These are phyloP conservation scores for Fusarium ambrosium DNA, from an alignment of 2,329 filamentous ascomycete genomes.

Conservation along the genomic window DNA sequence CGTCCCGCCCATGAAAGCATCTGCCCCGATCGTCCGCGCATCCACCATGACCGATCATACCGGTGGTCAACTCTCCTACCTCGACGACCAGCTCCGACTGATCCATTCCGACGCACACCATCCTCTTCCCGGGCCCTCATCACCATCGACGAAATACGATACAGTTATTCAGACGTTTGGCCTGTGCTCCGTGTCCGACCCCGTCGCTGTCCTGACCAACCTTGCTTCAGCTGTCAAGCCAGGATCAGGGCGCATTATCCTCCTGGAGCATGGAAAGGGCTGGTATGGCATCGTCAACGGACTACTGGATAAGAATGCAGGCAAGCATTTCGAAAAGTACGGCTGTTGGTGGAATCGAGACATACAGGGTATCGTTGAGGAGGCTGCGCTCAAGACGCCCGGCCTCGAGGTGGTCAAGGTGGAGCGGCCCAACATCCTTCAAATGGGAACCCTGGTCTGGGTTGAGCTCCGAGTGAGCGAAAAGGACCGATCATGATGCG, in stretches of 20 bases:
- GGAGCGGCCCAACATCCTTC: constrained; percentile 64
- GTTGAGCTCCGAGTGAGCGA: constrained; percentile 65
- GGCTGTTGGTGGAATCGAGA: constrained; percentile 80
- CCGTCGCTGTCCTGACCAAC: constrained; percentile 65
- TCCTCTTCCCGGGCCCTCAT: constrained; percentile 53
- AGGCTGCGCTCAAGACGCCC: constrained; percentile 61
- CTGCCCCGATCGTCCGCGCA: constrained; percentile 50
- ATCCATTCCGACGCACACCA: constrained; percentile 63
- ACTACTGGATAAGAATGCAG: constrained; percentile 68
- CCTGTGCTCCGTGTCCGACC: constrained; percentile 72
- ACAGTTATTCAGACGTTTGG: constrained; percentile 75
- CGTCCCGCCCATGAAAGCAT: constrained; percentile 56
- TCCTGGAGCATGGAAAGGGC: constrained; percentile 74
- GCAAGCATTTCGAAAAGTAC: constrained; percentile 69
- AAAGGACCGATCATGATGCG: constrained; percentile 23
- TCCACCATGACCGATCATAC: constrained; percentile 52
- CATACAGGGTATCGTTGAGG: constrained; percentile 66
- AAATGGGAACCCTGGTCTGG: constrained; percentile 71
- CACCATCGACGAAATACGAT: constrained; percentile 67
- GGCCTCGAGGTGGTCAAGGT: constrained; percentile 70
- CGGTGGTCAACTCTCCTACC: constrained; percentile 56
- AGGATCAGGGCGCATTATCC: constrained; percentile 69
- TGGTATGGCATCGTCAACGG: constrained; percentile 68
- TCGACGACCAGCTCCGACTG: constrained; percentile 61
- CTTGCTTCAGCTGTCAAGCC: constrained; percentile 67